These are phyloP conservation scores for Pharus latifolius DNA, from an alignment of 176 grass and related monocot species.

Conservation along the genomic window DNA sequence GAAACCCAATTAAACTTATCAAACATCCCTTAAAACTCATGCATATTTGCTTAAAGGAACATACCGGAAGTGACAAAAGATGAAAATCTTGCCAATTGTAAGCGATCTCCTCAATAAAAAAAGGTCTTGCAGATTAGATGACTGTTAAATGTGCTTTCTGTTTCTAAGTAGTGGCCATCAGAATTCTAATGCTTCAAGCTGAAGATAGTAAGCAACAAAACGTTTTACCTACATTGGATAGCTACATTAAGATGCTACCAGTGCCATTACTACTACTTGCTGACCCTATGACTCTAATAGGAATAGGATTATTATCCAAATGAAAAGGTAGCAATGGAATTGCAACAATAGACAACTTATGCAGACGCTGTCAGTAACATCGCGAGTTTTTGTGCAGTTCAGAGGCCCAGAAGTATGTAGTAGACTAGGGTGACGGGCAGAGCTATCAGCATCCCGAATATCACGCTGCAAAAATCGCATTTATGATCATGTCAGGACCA, in stretches of 20 bases:
- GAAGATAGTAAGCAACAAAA: too few relatives aligned
- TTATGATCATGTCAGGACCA: background rate
- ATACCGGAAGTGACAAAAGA: too few relatives aligned
- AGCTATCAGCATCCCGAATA: constrained; percentile 80
- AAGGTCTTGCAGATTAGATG: background rate
- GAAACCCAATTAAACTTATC: too few relatives aligned
- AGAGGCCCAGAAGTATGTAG: constrained; percentile 79
- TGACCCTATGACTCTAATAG: too few relatives aligned
- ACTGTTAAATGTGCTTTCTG: background rate
- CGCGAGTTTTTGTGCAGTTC: background rate
- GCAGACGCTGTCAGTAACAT: background rate
- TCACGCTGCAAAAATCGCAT: constrained; percentile 45
- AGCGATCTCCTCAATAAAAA: background rate
- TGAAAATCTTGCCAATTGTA: background rate
- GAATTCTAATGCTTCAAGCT: constrained; percentile 4
- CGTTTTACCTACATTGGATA: too few relatives aligned
- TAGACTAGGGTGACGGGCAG: constrained; percentile 83
- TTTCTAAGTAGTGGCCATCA: background rate
- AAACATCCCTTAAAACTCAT: too few relatives aligned
- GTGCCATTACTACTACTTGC: too few relatives aligned
- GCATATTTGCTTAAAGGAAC: too few relatives aligned
- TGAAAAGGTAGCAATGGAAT: background rate
- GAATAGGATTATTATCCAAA: background rate
- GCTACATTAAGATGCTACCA: too few relatives aligned
- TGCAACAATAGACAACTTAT: background rate